Percentiles rank a stretch among this genome's conserved stretches.
These are phyloP conservation scores for Pseudevernia furfuracea DNA, from an alignment of 495 filamentous ascomycete species.

Conservation along the genomic window DNA sequence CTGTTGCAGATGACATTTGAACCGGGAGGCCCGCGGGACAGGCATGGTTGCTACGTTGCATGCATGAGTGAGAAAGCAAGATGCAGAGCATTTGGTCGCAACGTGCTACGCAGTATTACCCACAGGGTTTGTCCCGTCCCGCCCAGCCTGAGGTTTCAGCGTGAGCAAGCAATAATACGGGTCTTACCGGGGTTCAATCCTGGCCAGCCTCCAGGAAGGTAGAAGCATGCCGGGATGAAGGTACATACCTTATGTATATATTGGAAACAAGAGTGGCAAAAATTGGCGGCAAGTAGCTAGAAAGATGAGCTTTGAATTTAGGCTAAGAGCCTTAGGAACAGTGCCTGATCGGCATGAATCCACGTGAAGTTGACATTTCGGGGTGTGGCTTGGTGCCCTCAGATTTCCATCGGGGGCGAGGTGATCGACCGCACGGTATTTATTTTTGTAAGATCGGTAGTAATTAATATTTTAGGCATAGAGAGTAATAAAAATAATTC, in stretches of 20 bases:
- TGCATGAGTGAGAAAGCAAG: background rate
- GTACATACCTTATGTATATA: too few relatives aligned
- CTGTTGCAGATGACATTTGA: background rate
- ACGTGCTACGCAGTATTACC: background rate
- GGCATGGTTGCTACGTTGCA: background rate
- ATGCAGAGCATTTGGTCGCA: background rate
- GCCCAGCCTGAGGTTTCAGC: background rate
- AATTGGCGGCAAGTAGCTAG: background rate
- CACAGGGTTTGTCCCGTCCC: background rate
- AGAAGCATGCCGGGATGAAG: background rate
- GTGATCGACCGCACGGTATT: background rate
- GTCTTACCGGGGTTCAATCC: background rate
- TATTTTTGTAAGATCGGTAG: background rate
- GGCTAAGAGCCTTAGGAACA: background rate
- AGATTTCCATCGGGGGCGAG: background rate
- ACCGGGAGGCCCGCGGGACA: background rate
- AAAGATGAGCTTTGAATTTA: background rate
- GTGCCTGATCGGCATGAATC: conserved; percentile 3
- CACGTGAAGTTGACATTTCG: conserved; percentile 3
- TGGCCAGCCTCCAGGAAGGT: background rate
- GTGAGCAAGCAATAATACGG: background rate
- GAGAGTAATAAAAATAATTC: too few relatives aligned
- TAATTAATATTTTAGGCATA: too few relatives aligned
- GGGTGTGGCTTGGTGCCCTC: background rate
- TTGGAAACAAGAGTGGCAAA: background rate